A percentile compares a stretch with the other conserved stretches of the same genome.
These are phyloP conservation scores for Myrmaecium sp. DNA, from an alignment of 2,329 filamentous ascomycete genomes.

Conservation along the genomic window DNA sequence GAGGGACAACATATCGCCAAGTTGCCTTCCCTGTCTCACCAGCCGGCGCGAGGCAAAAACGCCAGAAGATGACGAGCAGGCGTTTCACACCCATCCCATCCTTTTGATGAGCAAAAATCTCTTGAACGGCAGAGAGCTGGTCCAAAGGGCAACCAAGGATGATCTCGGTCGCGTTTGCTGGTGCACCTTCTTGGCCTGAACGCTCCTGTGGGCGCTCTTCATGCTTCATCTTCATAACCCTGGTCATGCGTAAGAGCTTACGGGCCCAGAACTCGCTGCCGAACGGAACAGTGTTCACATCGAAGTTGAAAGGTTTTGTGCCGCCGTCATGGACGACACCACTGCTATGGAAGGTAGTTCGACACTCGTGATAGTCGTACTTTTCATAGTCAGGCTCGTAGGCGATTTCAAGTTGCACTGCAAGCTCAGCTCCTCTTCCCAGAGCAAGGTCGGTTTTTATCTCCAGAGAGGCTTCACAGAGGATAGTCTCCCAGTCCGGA, in stretches of 20 bases:
- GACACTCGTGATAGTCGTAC: slow-evolving; percentile 15
- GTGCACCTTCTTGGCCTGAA: slow-evolving; percentile 1
- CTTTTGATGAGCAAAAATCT: slow-evolving; percentile 20
- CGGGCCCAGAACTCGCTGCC: slow-evolving; percentile 27
- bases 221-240: slow-evolving; percentile 4
- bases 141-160: too few relatives aligned
- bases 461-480: too few relatives aligned
- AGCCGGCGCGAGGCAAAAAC: slow-evolving; percentile 16
- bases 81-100: slow-evolving; percentile 11
- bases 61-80: slow-evolving; percentile 21
- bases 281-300: slow-evolving; percentile 14
- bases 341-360: slow-evolving; percentile 17
- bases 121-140: slow-evolving; percentile 24
- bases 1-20: slow-evolving; percentile 18
- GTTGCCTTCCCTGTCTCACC: slow-evolving; percentile 15
- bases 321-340: slow-evolving; percentile 10
- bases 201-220: slow-evolving; percentile 4
- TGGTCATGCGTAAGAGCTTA: slow-evolving; percentile 5
- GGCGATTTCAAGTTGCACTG: slow-evolving; percentile 16
- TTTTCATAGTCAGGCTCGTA: slow-evolving; percentile 15
- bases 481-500: too few relatives aligned
- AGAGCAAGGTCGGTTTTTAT: not conserved
- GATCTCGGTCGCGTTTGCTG: slow-evolving; percentile 3
- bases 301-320: slow-evolving; percentile 11
- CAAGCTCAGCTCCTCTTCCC: slow-evolving; percentile 10